Conservation (phyloP, 169 alveolate species). For the Cryptosporidium tyzzeri region DNA sequence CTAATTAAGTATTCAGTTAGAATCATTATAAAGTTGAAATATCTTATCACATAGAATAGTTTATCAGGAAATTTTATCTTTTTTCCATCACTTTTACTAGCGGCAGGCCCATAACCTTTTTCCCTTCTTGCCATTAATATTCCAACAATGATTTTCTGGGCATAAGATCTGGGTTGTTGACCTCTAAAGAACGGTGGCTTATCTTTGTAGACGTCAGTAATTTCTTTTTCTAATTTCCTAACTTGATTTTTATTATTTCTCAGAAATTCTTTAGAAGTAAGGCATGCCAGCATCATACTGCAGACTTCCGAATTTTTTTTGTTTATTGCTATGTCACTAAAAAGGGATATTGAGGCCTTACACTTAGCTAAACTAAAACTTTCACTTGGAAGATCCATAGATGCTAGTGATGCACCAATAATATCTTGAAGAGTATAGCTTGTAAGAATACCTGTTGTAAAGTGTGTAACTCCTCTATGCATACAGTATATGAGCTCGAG, state of each 20-base stretch:
- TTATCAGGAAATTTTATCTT: slow-evolving; percentile 41
- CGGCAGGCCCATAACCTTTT: background rate
- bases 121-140: slow-evolving; percentile 35
- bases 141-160: slow-evolving; percentile 50
- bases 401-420: slow-evolving; percentile 51
- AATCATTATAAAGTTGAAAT: slow-evolving; percentile 49
- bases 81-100: background rate
- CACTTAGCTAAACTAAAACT: slow-evolving; percentile 48
- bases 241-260: background rate
- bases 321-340: slow-evolving; percentile 61
- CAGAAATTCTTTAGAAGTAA: slow-evolving; percentile 51
- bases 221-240: slow-evolving; percentile 40
- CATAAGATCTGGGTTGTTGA: slow-evolving; percentile 67
- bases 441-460: slow-evolving; percentile 45
- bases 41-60: slow-evolving; percentile 48
- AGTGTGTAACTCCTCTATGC: slow-evolving; percentile 59
- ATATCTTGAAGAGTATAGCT: slow-evolving; percentile 69
- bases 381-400: slow-evolving; percentile 73
- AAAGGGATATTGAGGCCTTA: slow-evolving; percentile 1
- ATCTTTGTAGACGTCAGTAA: slow-evolving; percentile 33
- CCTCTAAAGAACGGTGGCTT: slow-evolving; percentile 71
- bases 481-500: slow-evolving; percentile 48
- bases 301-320: slow-evolving; percentile 7
- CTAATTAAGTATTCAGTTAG: slow-evolving; percentile 43
- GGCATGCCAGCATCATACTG: slow-evolving; percentile 27